Evolutionary conservation across 2,329 filamentous ascomycete genomes (phyloP), one percentile per base, ranked within the genome.

Genomic region (Ilyonectria destructans): DNA sequence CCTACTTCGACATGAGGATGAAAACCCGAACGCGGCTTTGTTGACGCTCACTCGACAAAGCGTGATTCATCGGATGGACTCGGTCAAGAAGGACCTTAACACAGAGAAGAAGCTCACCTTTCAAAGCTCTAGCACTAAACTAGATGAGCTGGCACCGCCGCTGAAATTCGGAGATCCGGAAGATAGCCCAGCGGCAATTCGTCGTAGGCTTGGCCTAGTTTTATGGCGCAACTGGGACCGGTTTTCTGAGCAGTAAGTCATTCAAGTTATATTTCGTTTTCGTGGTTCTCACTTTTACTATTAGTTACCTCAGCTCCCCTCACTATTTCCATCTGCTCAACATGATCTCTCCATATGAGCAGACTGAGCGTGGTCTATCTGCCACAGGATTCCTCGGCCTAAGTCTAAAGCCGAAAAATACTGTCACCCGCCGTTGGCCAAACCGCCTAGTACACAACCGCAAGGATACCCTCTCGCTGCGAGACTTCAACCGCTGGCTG

Each of bases 141-240:
- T 77, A 21, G 75, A 77, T 23, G 46, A 68, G 17, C 62, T 71
- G 3, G 71, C 71, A 8, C 75, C 75, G 12, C 72, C 69, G 1
- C n/a, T 72, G 4, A 8, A 15, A 2, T 29, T 6, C 6, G 49
- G 8, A 3, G 35, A 63, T 1, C 19, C 12, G 0, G 4, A n/a
- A 2, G 40, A 35, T 10, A 46, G 23, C 5, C 26, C 45, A 8
- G 57, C 31, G n/a, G 40, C 54, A 2, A 5, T 63, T 19, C 74
- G 72, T 19, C 77, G 77, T 7, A 56, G 40, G 10, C 17, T 73
- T 9, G 73, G 71, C 2, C 56, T 77, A 10, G 5, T 77, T 7
- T 43, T 75, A 35, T 76, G 73, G 73, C 72, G 75, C 1, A 72
- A 73, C 54, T 77, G 75, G 76, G 72, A 77, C 29, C 66, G 58